phyloP scores from a whole-genome alignment of 2,329 filamentous ascomycete species.

The Hypoxylon sp. region DNA sequence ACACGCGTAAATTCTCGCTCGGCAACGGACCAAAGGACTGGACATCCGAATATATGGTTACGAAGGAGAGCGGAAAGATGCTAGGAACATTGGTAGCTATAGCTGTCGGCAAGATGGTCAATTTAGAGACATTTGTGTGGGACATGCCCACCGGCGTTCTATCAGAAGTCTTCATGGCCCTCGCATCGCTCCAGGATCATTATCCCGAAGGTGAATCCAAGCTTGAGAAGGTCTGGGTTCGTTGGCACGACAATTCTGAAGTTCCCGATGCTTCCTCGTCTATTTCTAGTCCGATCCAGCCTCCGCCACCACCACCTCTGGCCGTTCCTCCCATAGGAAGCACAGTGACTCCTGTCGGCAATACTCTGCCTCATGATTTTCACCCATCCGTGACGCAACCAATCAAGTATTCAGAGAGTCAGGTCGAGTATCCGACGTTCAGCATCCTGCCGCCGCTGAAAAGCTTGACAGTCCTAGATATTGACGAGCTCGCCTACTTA shows the following conservation, averaged over 20 bases:
- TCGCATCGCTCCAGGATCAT: conserved; percentile 78
- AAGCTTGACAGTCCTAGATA: conserved; percentile 82
- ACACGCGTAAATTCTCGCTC: conserved; percentile 85
- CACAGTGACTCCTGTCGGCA: conserved; percentile 41
- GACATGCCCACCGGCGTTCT: conserved; percentile 90
- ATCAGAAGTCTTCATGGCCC: conserved; percentile 83
- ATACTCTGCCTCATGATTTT: conserved; percentile 48
- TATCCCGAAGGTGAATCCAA: conserved; percentile 72
- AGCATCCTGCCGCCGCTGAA: conserved; percentile 82
- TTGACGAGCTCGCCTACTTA: conserved; percentile 85
- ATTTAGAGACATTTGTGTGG: conserved; percentile 87
- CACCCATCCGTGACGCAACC: conserved; percentile 55
- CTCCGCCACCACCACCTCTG: conserved; percentile 46
- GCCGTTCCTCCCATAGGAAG: conserved; percentile 37
- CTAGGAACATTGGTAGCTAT: conserved; percentile 85
- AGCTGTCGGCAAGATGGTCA: conserved; percentile 84
- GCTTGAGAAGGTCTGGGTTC: conserved; percentile 81
- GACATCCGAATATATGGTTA: conserved; percentile 86
- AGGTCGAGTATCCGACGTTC: conserved; percentile 84
- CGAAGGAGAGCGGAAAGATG: conserved; percentile 89
- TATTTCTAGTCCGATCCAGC: conserved; percentile 51
- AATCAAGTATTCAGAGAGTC: conserved; percentile 66
- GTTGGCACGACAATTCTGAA: conserved; percentile 83
- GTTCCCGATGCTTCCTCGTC: conserved; percentile 56
- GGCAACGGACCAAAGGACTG: conserved; percentile 85